Base-by-base conservation (phyloP, 1,139 yeast species). In the Kluyveromyces sp. region DNA sequence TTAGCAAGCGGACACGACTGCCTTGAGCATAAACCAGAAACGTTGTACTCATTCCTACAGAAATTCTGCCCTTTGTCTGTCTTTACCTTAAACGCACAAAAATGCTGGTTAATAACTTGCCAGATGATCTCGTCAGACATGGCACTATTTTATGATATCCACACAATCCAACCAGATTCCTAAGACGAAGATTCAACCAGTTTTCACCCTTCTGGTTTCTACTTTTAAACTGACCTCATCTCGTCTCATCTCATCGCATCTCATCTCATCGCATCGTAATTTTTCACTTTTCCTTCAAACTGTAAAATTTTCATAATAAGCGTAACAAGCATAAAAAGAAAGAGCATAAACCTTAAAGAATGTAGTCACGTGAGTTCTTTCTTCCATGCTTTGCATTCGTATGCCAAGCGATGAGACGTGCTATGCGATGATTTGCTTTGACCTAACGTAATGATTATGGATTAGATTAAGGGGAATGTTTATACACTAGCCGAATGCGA, bases 1-100 rank as follows among this genome's bases (percentile, higher is more conserved):
- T 92, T 92, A 25, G 98, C 98, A 48, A 92, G 71, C 3, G 98
- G 98, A 64, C 98, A 92, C 13, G 96, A 85, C 64, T 83, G 92
- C 60, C 98, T 79, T 43, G 80, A 77, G 65, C 98, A 92, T 47
- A 92, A 73, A 51, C 98, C 98, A 49, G 88, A 75, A 31, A 85
- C 95, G 60, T 87, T 87, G 67, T 83, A 85, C 62, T 86, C 95
- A 60, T 87, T 86, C 57, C 94, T 72, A 67, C 95, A 86, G 63
- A 86, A 86, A 56, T 78, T 81, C 63, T 85, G 95, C 16, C 76
- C 83, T 59, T 82, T 83, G 52, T 82, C 80, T 34, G 94, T 82
- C 58, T 81, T 83, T 57, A 87, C 70, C 64, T 86, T 86, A 69
- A 81, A 87, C 19, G 95, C 83, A 70, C 96, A 87, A 64, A 87